phyloP scores from a whole-genome alignment of 495 filamentous ascomycete genomes.

The Talaromyces thailandensis region DNA sequence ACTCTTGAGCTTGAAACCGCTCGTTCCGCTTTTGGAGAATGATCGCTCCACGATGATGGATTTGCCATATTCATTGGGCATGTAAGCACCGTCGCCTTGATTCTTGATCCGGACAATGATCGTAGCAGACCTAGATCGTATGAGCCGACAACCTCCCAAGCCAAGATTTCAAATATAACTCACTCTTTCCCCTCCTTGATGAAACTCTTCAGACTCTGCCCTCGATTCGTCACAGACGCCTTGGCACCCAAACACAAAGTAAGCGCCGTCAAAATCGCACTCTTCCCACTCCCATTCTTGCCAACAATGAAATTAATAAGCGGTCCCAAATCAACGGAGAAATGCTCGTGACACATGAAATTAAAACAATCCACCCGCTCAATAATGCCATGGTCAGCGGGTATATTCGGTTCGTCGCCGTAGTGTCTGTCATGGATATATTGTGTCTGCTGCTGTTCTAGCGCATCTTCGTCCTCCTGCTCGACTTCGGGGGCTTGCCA shows the following conservation, averaged over 20 bases:
- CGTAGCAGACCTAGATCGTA: constrained; percentile 26
- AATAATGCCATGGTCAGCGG: constrained; percentile 78
- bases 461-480: constrained; percentile 39
- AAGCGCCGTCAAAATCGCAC: constrained; percentile 88
- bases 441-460: constrained; percentile 64
- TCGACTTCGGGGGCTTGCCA: constrained; percentile 29
- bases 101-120: constrained; percentile 86
- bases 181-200: constrained; percentile 83
- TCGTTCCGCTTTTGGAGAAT: constrained; percentile 68
- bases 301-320: constrained; percentile 97
- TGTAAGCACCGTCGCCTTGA: constrained; percentile 70
- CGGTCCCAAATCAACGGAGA: constrained; percentile 76
- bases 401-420: constrained; percentile 53
- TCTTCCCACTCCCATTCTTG: constrained; percentile 98
- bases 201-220: constrained; percentile 82
- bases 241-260: constrained; percentile 92
- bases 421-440: constrained; percentile 49
- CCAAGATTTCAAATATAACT: too few relatives aligned
- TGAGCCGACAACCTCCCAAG: not conserved
- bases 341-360: constrained; percentile 86
- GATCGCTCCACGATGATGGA: constrained; percentile 85
- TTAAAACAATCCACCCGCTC: constrained; percentile 78
- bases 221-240: constrained; percentile 89
- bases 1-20: constrained; percentile 81
- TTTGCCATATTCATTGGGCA: constrained; percentile 72